Evolutionary conservation across 768 basidiomycete species (phyloP), one percentile per base, ranked within the genome.

Genomic region (Neoboletus magnificus): DNA sequence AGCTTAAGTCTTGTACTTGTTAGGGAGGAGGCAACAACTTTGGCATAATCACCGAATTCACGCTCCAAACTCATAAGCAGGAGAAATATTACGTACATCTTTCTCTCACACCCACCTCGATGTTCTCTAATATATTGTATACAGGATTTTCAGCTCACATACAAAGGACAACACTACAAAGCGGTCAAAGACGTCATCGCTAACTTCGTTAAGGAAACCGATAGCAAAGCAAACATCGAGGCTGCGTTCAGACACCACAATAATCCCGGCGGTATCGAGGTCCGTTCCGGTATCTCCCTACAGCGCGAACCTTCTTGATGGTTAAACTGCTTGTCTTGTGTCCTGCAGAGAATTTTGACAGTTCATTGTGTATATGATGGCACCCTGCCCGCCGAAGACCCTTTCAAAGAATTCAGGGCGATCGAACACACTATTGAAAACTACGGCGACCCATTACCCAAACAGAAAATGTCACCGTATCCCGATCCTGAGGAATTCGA

Each of bases 21-120:
- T 18, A 64, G 64, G 63, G 64, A n/a, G 62, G 63, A 36, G 61
- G 62, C 12, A 66, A 68, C 37, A 68, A 68, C 35, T 68, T 68
- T 40, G 66, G 66, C n/a, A 66, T 68, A 39, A 66, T 66, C 16
- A 68, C 66, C 23, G 46, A 58, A 23, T 67, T 70, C 41, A 64
- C 57, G 12, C 45, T 68, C 47, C 52, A 45, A 16, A 59, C 66
- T 2, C 55, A 62, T 43, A 23, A 25, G n/a, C 47, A 67, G 30
- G 55, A 20, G 22, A 18, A 41, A 13, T 27, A 52, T 52, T 56
- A 50, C 16, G 60, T 61, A 33, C 13, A 42, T 46, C 6, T 36
- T 8, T 42, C 27, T 29, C 25, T 8, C 16, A 2, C 22, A 48
- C 16, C 13, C 9, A 10, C 6, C 16, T 12, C 6, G 25, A 51